Base-by-base conservation (phyloP, 306 rosid genomes). In the Cotoneaster glaucophyllus region DNA sequence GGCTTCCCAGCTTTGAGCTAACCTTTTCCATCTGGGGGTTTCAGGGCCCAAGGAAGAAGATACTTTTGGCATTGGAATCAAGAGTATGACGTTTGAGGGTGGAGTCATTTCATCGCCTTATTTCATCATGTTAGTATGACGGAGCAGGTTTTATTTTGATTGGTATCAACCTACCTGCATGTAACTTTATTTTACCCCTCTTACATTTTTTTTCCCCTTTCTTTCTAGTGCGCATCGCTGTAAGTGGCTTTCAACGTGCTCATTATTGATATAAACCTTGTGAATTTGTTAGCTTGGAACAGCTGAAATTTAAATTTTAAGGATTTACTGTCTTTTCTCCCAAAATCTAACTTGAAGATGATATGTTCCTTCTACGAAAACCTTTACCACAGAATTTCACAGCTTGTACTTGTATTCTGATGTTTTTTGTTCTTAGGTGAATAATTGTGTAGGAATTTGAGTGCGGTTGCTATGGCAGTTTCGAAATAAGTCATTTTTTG, bases 21-120 rank as follows among this genome's bases (percentile, higher is more conserved):
- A 78, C 71, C 45, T 63, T 77, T 19, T 82, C 71, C 56, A 17
- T 45, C 86, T 79, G 39, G 39, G 70, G 78, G 31, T 83, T 86
- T 74, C 92, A 95, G 99, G 99, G 99, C 6, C 99, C 99, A 74
- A 90, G 99, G 83, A 95, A 95, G 93, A 95, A 95, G 96, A 95
- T 95, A 84, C 87, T 95, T 64, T 79, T 92, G 59, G 97, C 96
- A 3, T 77, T 95, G 88, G 97, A 95, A 85, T 85, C 96, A 52
- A 95, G 90, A 79, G 90, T 75, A 71, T 95, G 86, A 90, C 32
- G 32, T 39, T 25, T 78, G 76, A 75, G 67, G 73, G 22, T 48
- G 77, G 80, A 66, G 68, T 26, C 53, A 28, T 32, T 45, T 53
- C 32, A 64, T 70, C 29, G 69, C 63, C 63, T 43, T 54, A 44